Base-by-base conservation (phyloP, 306 rosid species). In the Prunus davidiana region DNA sequence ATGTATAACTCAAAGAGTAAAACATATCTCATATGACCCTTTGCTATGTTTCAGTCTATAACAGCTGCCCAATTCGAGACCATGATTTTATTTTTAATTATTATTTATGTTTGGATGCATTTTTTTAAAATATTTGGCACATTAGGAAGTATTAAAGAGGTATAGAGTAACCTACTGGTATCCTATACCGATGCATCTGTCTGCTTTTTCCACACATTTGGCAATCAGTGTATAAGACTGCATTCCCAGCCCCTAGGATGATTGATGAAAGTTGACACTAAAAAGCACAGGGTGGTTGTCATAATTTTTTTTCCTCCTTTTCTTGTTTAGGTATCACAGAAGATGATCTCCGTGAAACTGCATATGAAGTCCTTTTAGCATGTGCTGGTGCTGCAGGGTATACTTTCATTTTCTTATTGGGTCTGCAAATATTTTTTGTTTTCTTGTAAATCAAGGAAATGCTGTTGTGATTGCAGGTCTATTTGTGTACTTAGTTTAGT, bases 351-450 rank as follows among this genome's bases (percentile, higher is more conserved):
- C 91, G 97, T 69, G 99, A 95, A 88, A 92, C 93, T 49, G 96
- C 97, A 76, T 95, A 89, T 52, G 99, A 95, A 82, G 56, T 95
- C 78, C 97, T 95, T 45, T 86, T 95, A 87, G 99, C 96, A 66
- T 92, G 99, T 87, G 99, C 99, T 79, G 99, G 99, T 75, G 96
- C 99, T 74, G 84, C 92, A 65, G 97, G 99, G 99, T 95, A 89
- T 65, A 80, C 56, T 79, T 32, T 71, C 38, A 15, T 27, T 65
- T 20, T 34, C 73, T 60, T 73, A 51, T 71, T 27, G 12, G 65
- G 9, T 15, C 65, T 41, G 16, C 56, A 24, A 13, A 22, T 38
- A 38, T 38, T 38, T 38, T 6, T 38, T 38, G 43, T 38, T 38
- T 38, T 38, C 43, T 38, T 38, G 43, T 38, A 67, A n/a, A 20